Percentiles rank a stretch among this genome's conserved stretches.
phyloP scores from a whole-genome alignment of 83 land plant species.

The Picea mariana region DNA sequence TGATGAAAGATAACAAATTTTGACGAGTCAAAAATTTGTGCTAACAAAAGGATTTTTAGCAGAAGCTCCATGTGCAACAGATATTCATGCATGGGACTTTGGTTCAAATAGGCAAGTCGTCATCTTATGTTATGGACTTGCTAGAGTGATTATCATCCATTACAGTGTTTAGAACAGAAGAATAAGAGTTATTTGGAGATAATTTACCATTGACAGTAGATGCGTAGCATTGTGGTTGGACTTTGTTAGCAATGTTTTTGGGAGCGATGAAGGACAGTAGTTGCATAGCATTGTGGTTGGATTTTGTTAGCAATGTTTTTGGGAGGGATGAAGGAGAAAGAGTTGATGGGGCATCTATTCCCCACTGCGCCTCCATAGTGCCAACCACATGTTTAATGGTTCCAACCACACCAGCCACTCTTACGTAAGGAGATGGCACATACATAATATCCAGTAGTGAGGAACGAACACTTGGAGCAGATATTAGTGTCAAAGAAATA shows the following conservation, averaged over 20 bases:
- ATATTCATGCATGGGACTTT: not conserved
- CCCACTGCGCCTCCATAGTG: not conserved
- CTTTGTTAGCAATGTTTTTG: too few relatives aligned
- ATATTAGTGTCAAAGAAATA: too few relatives aligned
- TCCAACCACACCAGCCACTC: not conserved
- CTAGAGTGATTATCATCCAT: slow-evolving; percentile 4
- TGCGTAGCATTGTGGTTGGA: too few relatives aligned
- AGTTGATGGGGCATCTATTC: not conserved
- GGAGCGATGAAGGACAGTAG: too few relatives aligned
- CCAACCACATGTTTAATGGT: not conserved
- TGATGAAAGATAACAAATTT: too few relatives aligned
- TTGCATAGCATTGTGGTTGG: slow-evolving; percentile 3
- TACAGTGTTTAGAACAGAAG: too few relatives aligned
- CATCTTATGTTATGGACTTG: slow-evolving; percentile 9
- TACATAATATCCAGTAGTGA: too few relatives aligned
- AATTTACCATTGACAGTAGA: not conserved
- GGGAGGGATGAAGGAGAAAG: not conserved
- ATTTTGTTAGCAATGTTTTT: not conserved
- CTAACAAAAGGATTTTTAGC: not conserved
- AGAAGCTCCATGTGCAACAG: not conserved
- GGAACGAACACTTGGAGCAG: too few relatives aligned
- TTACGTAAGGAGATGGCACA: not conserved
- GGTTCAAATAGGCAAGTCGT: not conserved
- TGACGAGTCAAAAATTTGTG: too few relatives aligned
- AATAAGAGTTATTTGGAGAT: not conserved